Evolutionary conservation across 2,329 filamentous ascomycete species (phyloP).

Genomic region (Epichloe coenophiala): DNA sequence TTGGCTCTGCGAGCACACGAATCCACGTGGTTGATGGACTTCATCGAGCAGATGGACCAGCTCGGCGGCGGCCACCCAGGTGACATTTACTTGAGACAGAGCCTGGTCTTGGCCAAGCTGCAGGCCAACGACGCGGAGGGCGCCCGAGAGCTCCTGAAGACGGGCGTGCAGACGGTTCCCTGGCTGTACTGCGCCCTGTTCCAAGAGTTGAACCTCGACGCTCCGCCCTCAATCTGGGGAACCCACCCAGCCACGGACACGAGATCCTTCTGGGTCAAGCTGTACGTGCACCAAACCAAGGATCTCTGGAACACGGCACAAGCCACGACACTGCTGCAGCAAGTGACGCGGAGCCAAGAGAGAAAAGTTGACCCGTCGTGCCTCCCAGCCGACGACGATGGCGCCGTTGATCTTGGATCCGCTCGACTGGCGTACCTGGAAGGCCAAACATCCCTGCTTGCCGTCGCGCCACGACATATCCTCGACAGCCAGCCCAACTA

Average conservation of each 20-base stretch:
- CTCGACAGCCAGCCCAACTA: slow-evolving; percentile 55
- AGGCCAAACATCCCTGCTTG: slow-evolving; percentile 57
- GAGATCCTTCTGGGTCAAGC: slow-evolving; percentile 51
- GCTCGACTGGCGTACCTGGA: slow-evolving; percentile 70
- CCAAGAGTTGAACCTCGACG: slow-evolving; percentile 63
- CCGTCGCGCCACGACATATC: slow-evolving; percentile 51
- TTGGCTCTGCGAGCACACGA: slow-evolving; percentile 73
- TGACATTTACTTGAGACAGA: slow-evolving; percentile 60
- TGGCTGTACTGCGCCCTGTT: slow-evolving; percentile 78
- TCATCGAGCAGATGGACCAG: slow-evolving; percentile 36
- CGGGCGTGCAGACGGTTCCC: slow-evolving; percentile 60
- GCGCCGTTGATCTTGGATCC: slow-evolving; percentile 32
- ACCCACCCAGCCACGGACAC: slow-evolving; percentile 51
- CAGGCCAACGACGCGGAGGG: slow-evolving; percentile 53
- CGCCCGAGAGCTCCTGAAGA: slow-evolving; percentile 49
- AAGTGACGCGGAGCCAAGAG: slow-evolving; percentile 47
- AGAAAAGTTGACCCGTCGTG: slow-evolving; percentile 26
- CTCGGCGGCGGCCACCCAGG: slow-evolving; percentile 20
- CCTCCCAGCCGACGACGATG: slow-evolving; percentile 25
- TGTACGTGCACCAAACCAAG: slow-evolving; percentile 66
- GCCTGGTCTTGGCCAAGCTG: slow-evolving; percentile 60
- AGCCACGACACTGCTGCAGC: slow-evolving; percentile 52
- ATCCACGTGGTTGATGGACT: slow-evolving; percentile 59
- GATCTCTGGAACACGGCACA: slow-evolving; percentile 78
- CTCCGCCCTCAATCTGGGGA: slow-evolving; percentile 76